Base-by-base conservation (phyloP, 768 basidiomycete genomes). In the Tephrocybe sp. region DNA sequence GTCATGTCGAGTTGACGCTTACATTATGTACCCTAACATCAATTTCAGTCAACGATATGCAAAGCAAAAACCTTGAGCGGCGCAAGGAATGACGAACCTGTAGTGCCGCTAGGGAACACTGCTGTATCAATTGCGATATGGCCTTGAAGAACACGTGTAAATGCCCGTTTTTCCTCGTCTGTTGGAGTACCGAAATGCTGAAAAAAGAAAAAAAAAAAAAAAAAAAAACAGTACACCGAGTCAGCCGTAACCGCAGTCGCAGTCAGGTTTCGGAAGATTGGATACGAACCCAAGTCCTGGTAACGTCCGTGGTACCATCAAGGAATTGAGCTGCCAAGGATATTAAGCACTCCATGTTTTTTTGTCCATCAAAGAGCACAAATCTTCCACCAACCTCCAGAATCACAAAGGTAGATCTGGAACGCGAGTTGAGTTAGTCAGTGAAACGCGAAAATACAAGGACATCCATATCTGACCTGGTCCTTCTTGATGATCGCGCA, bases 271-370 rank as follows among this genome's bases (percentile, higher is more conserved):
- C 17, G 33, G 30, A 33, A 35, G 14, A 20, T 32, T 19, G 12
- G 49, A 31, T 19, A 30, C 79, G 59, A 61, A 87, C 89, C 84
- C 83, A 87, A 53, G 92, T 97, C 38, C 95, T 76, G 1, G 94
- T 96, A 13, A 89, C 89, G 63, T 99, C 96, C 1, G 97, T 99
- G 0, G 96, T 98, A 9, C 96, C 96, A 58, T 98, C 96, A 31
- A 82, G 41, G 34, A 56, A 63, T 54, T 63, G 62, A 23, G 56
- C 62, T 62, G 36, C 20, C n/a, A 22, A 39, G 22, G 12, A 11
- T 9, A 39, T 22, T 23, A 44, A 14, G 19, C n/a, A 11, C 12
- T 8, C 11, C 5, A 13, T 13, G 17, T n/a, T n/a, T n/a, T n/a
- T n/a, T n/a, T n/a, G n/a, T n/a, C n/a, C n/a, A n/a, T n/a, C n/a